Conservation (phyloP, 83 land plant species). For the Diphasiastrum complanatum region DNA sequence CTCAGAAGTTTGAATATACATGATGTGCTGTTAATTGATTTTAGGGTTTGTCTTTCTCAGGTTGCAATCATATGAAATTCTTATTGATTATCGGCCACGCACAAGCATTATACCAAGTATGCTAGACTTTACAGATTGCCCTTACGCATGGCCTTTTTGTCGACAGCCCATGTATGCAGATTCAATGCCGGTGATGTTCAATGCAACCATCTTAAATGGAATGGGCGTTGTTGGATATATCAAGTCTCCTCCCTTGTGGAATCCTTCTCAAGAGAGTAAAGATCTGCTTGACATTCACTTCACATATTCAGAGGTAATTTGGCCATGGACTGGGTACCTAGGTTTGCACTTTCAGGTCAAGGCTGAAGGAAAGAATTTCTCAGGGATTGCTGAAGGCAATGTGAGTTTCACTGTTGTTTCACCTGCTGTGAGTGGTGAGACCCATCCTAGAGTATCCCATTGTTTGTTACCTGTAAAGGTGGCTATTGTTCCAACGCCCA, state of each 20-base stretch:
- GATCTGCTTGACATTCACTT: conserved; percentile 70
- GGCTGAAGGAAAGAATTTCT: conserved; percentile 71
- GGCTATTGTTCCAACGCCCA: conserved; percentile 86
- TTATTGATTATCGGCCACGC: conserved; percentile 69
- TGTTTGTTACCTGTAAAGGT: conserved; percentile 66
- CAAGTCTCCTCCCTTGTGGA: conserved; percentile 67
- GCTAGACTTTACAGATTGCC: conserved; percentile 77
- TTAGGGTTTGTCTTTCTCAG: conserved; percentile 34
- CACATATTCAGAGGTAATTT: conserved; percentile 79
- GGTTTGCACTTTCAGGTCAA: conserved; percentile 84
- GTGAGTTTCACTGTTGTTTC: conserved; percentile 61
- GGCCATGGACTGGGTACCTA: conserved; percentile 98
- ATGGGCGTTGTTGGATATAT: conserved; percentile 95
- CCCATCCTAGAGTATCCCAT: conserved; percentile 38
- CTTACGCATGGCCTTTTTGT: conserved; percentile 96
- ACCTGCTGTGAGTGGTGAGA: conserved; percentile 66
- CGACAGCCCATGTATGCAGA: conserved; percentile 95
- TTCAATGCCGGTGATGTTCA: conserved; percentile 95
- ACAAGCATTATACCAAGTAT: conserved; percentile 75
- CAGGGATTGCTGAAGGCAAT: conserved; percentile 80
- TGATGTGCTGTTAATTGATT: too few relatives aligned
- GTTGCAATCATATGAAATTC: conserved; percentile 78
- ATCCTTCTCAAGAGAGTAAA: conserved; percentile 56
- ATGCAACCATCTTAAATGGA: conserved; percentile 94
- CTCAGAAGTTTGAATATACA: too few relatives aligned